A percentile compares a stretch with the other conserved stretches of the same genome.
Evolutionary conservation across 2,329 filamentous ascomycete genomes (phyloP).

Genomic region (Penicillium sp.): DNA sequence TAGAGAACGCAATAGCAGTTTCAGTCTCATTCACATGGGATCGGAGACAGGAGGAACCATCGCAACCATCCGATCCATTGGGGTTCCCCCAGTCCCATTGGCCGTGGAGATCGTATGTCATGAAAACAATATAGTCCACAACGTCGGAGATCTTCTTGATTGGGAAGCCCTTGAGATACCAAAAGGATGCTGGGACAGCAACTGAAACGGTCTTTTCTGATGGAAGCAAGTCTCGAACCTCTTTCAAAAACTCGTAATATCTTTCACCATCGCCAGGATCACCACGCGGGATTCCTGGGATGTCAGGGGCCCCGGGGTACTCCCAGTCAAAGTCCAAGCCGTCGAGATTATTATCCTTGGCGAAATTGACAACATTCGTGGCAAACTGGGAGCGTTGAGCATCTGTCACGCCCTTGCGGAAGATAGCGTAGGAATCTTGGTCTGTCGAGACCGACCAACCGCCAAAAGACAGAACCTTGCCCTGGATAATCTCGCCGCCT

Average conservation of each 20-base stretch:
- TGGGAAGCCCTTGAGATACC: slow-evolving; percentile 34
- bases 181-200: slow-evolving; percentile 31
- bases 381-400: slow-evolving; percentile 40
- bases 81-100: slow-evolving; percentile 15
- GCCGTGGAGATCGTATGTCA: slow-evolving; percentile 40
- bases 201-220: slow-evolving; percentile 23
- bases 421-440: slow-evolving; percentile 35
- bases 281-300: slow-evolving; percentile 15
- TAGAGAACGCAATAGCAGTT: not conserved
- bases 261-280: slow-evolving; percentile 30
- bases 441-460: slow-evolving; percentile 45
- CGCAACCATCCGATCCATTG: not conserved
- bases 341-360: slow-evolving; percentile 41
- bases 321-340: slow-evolving; percentile 41
- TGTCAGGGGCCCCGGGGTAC: slow-evolving; percentile 8
- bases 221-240: slow-evolving; percentile 21
- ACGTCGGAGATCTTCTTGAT: slow-evolving; percentile 26
- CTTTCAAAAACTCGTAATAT: slow-evolving; percentile 35
- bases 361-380: slow-evolving; percentile 40
- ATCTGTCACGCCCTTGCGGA: slow-evolving; percentile 35
- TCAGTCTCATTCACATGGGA: not conserved
- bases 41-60: slow-evolving; percentile 31
- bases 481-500: too few species aligned
- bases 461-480: slow-evolving; percentile 33
- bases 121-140: slow-evolving; percentile 37